These are phyloP conservation scores for Lotmaria passim DNA, from an alignment of 208 protist genomes.

Conservation along the genomic window DNA sequence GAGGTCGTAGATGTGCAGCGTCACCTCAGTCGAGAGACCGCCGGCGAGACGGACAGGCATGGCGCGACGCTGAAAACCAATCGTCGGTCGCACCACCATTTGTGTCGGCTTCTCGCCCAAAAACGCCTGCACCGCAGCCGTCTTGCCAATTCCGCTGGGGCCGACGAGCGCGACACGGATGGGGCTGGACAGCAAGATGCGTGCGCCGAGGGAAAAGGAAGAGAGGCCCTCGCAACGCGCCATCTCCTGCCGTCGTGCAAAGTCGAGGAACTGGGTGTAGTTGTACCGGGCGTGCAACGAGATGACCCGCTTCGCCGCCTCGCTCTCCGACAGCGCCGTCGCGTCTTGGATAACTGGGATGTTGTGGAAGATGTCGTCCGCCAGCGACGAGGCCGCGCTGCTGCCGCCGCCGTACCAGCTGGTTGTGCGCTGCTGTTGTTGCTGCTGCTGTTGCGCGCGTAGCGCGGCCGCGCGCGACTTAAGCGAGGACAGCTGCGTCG, in stretches of 20 bases:
- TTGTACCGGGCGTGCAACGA: slow-evolving; percentile 88
- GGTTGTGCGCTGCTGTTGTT: slow-evolving; percentile 11
- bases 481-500: slow-evolving; percentile 36
- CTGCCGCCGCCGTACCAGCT: slow-evolving; percentile 16
- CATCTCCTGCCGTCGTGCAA: slow-evolving; percentile 77
- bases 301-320: slow-evolving; percentile 80
- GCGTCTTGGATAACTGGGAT: slow-evolving; percentile 42
- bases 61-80: slow-evolving; percentile 60
- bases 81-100: slow-evolving; percentile 51
- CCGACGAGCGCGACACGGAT: slow-evolving; percentile 81
- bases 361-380: slow-evolving; percentile 24
- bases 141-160: slow-evolving; percentile 75
- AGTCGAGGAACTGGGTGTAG: slow-evolving; percentile 90
- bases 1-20: slow-evolving; percentile 77
- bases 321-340: slow-evolving; percentile 56
- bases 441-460: slow-evolving; percentile 17
- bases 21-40: slow-evolving; percentile 58
- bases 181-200: slow-evolving; percentile 72
- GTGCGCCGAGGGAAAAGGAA: slow-evolving; percentile 70
- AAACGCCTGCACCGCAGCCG: slow-evolving; percentile 54
- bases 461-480: slow-evolving; percentile 18
- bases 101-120: slow-evolving; percentile 23
- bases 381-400: background rate
- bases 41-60: slow-evolving; percentile 50
- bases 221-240: slow-evolving; percentile 77